These are phyloP conservation scores for Metschnikowia dekortorum DNA, from an alignment of 805 yeast genomes.

Conservation along the genomic window DNA sequence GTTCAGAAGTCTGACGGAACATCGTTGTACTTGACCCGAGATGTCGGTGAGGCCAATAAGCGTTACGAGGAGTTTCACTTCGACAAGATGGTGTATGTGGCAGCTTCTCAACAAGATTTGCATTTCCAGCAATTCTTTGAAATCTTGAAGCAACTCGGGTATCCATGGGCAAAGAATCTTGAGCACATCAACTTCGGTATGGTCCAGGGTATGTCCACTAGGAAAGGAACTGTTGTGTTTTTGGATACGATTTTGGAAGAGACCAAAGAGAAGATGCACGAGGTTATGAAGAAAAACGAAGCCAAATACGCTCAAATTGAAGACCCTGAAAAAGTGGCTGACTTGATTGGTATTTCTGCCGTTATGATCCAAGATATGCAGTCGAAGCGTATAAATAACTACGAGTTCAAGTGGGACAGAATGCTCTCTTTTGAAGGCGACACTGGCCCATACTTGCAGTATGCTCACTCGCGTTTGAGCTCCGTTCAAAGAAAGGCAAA, in stretches of 20 bases:
- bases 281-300: constrained; percentile 90
- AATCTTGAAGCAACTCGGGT: constrained; percentile 85
- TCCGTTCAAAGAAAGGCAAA: constrained; percentile 86
- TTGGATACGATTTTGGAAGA: constrained; percentile 89
- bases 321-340: constrained; percentile 92
- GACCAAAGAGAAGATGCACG: constrained; percentile 91
- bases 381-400: constrained; percentile 92
- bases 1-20: constrained; percentile 96
- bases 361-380: constrained; percentile 99
- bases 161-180: constrained; percentile 77
- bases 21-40: constrained; percentile 89
- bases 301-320: constrained; percentile 88
- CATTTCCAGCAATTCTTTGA: constrained; percentile 93
- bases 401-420: constrained; percentile 96
- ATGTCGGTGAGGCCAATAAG: constrained; percentile 91
- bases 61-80: constrained; percentile 81
- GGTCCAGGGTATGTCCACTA: constrained; percentile 98
- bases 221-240: constrained; percentile 98
- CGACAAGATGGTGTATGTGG: constrained; percentile 94
- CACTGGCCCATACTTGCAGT: constrained; percentile 97
- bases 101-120: constrained; percentile 94
- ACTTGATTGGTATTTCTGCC: constrained; percentile 92
- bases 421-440: constrained; percentile 98
- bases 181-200: constrained; percentile 92
- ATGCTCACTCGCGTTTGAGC: constrained; percentile 95